Evolutionary conservation across 306 rosid genomes (phyloP).

Genomic region (Astragalus membranaceus): DNA sequence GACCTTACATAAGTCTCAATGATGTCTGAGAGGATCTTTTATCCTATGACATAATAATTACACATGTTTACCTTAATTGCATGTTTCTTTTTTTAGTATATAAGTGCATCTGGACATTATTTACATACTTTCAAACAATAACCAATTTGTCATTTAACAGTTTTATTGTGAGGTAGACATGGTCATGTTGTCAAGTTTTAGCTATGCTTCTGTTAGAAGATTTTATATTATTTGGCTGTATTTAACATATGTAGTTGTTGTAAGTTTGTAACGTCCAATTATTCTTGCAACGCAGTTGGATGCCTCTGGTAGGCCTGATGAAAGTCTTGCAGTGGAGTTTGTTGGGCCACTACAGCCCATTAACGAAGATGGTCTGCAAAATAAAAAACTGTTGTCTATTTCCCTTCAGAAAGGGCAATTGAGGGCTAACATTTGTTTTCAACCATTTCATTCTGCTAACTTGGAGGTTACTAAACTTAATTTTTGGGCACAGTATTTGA

Average conservation of each 20-base stretch:
- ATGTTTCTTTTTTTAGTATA: neutral
- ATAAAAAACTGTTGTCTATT: slow-evolving; percentile 61
- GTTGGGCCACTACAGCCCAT: slow-evolving; percentile 67
- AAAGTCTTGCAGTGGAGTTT: slow-evolving; percentile 80
- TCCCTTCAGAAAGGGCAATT: slow-evolving; percentile 87
- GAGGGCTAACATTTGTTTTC: slow-evolving; percentile 67
- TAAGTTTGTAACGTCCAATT: slow-evolving; percentile 14
- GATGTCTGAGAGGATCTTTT: neutral
- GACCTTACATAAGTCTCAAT: neutral
- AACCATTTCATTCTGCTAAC: slow-evolving; percentile 75
- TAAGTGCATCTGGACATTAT: neutral
- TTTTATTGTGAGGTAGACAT: neutral
- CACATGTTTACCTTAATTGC: neutral
- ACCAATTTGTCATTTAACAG: neutral
- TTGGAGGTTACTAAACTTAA: slow-evolving; percentile 63
- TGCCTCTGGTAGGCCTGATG: slow-evolving; percentile 87
- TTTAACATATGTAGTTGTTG: neutral
- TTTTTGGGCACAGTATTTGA: slow-evolving; percentile 13
- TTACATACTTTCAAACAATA: neutral
- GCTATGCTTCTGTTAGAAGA: neutral
- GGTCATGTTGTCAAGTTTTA: neutral
- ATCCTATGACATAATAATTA: neutral
- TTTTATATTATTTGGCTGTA: slow-evolving; percentile 2
- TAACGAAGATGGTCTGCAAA: slow-evolving; percentile 48
- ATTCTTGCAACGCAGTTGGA: slow-evolving; percentile 60